Evolutionary conservation across 768 basidiomycete species (phyloP).

Genomic region (Myochromella boudieri): DNA sequence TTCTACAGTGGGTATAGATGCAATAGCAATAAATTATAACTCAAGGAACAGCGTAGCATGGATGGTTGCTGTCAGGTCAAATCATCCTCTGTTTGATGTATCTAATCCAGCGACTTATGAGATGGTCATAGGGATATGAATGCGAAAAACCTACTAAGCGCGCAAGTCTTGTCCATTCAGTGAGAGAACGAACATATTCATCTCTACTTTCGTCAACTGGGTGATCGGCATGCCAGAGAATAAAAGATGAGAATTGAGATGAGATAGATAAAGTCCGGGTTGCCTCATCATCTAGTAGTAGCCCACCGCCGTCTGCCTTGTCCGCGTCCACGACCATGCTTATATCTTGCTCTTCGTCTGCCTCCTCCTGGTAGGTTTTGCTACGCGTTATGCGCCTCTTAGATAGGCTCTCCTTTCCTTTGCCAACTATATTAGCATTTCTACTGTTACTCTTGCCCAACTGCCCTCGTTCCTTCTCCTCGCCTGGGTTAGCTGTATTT

Average conservation of each 20-base stretch:
- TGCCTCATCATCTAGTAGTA: constrained; percentile 23
- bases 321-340: constrained; percentile 27
- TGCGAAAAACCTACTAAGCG: constrained; percentile 47
- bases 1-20: too few relatives aligned
- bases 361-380: constrained; percentile 21
- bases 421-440: constrained; percentile 9
- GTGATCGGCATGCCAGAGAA: constrained; percentile 76
- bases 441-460: constrained; percentile 7
- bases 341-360: constrained; percentile 23
- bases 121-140: too few relatives aligned
- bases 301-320: constrained; percentile 27
- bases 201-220: constrained; percentile 68
- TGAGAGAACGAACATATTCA: constrained; percentile 67
- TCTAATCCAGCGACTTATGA: too few relatives aligned
- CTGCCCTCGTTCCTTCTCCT: constrained; percentile 9
- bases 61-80: too few relatives aligned
- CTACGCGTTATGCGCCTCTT: constrained; percentile 28
- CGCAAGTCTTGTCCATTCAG: constrained; percentile 70
- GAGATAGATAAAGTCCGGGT: constrained; percentile 44
- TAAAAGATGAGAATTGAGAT: constrained; percentile 62
- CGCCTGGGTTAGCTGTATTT: constrained; percentile 25
- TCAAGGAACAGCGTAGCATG: too few relatives aligned
- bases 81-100: too few relatives aligned
- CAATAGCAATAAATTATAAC: too few relatives aligned
- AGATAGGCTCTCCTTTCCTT: constrained; percentile 15